A percentile compares a stretch with the other conserved stretches of the same genome.
Evolutionary conservation across 345 rosid genomes (phyloP).

Genomic region (Abelmoschus esculentus): DNA sequence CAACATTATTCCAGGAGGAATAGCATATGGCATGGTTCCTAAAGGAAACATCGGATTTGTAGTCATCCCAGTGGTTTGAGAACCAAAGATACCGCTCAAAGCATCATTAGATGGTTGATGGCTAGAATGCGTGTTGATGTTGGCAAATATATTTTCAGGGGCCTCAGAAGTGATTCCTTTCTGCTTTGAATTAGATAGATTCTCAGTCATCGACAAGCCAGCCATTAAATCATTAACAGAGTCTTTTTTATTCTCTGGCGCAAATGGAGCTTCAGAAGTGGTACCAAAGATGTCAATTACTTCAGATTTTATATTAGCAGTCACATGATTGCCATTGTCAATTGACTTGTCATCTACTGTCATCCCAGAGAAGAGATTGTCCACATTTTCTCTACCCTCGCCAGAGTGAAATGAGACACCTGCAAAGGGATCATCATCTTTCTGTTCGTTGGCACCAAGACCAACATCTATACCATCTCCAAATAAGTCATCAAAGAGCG

Average conservation of each 20-base stretch:
- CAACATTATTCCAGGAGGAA: slow-evolving; percentile 59
- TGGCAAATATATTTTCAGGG: slow-evolving; percentile 40
- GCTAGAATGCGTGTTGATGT: slow-evolving; percentile 29
- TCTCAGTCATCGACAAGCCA: slow-evolving; percentile 52
- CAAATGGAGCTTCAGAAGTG: slow-evolving; percentile 26
- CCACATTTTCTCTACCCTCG: slow-evolving; percentile 32
- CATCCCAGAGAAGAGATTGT: slow-evolving; percentile 85
- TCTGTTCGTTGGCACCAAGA: slow-evolving; percentile 27
- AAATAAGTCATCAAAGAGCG: slow-evolving; percentile 64
- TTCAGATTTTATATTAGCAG: slow-evolving; percentile 28
- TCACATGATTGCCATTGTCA: slow-evolving; percentile 28
- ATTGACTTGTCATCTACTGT: slow-evolving; percentile 44
- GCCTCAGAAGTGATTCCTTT: slow-evolving; percentile 32
- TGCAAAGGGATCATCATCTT: slow-evolving; percentile 72
- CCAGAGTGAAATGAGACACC: slow-evolving; percentile 71
- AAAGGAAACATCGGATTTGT: slow-evolving; percentile 43
- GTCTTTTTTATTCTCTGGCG: slow-evolving; percentile 29
- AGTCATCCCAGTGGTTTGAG: slow-evolving; percentile 38
- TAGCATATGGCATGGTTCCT: slow-evolving; percentile 42
- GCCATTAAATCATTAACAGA: slow-evolving; percentile 59
- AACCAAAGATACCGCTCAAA: slow-evolving; percentile 40
- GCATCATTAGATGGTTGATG: slow-evolving; percentile 38
- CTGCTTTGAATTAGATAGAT: slow-evolving; percentile 28
- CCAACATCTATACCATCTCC: slow-evolving; percentile 47
- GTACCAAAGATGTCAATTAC: slow-evolving; percentile 63